Evolutionary conservation across 495 filamentous ascomycete species (phyloP).

Genomic region (Durotheca rogersii): DNA sequence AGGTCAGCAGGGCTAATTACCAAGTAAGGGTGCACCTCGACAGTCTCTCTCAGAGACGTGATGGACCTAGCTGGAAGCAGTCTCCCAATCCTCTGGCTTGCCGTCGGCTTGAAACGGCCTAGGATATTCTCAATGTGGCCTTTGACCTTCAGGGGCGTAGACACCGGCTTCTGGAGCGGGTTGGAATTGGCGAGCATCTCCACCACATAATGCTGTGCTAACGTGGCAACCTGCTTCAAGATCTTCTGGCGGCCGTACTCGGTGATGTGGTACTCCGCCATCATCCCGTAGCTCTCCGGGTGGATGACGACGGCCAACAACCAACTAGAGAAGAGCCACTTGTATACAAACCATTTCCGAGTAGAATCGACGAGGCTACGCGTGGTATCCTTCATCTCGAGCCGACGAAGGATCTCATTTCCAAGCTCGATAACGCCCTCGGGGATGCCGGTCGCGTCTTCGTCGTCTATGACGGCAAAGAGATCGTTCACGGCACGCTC

Average conservation of each 20-base stretch:
- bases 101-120: constrained; percentile 59
- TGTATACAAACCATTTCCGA: constrained; percentile 75
- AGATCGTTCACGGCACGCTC: constrained; percentile 74
- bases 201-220: constrained; percentile 71
- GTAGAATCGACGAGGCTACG: constrained; percentile 61
- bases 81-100: constrained; percentile 55
- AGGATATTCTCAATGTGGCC: constrained; percentile 77
- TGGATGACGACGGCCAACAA: constrained; percentile 81
- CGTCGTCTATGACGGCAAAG: constrained; percentile 82
- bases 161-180: constrained; percentile 55
- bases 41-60: constrained; percentile 67
- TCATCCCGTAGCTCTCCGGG: constrained; percentile 86
- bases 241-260: constrained; percentile 88
- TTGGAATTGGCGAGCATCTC: constrained; percentile 53
- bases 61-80: constrained; percentile 67
- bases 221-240: constrained; percentile 76
- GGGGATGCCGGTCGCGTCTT: constrained; percentile 78
- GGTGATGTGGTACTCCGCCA: constrained; percentile 87
- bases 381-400: constrained; percentile 59
- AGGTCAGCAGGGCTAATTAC: constrained; percentile 74
- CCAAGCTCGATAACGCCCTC: constrained; percentile 79
- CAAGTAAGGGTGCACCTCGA: constrained; percentile 70
- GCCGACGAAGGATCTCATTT: constrained; percentile 74
- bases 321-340: constrained; percentile 90
- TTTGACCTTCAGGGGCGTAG: constrained; percentile 65